Base-by-base conservation (phyloP, 306 rosid genomes). In the Canavalia gladiata region DNA sequence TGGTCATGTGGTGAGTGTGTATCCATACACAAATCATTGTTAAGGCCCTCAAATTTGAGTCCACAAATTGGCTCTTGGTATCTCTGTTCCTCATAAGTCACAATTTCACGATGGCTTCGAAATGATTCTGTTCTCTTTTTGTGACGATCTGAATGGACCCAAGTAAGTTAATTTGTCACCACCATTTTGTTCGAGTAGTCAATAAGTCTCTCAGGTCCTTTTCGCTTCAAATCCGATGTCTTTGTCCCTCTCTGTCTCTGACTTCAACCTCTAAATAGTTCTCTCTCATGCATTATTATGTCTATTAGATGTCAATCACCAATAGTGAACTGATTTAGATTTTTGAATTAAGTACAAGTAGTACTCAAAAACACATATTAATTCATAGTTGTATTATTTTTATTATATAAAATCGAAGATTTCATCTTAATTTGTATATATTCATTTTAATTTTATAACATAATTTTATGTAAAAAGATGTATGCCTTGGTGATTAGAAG, bases 111-210 rank as follows among this genome's bases (percentile, higher is more conserved):
- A 47, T 46, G 35, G 9, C 47, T 18, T 49, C 31, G 7, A 76
- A 8, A 33, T 46, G 18, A 63, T 63, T 46, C 11, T 33, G 60
- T 51, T 49, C 50, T 64, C 4, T 3, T 65, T 30, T 50, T 25
- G 82, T 11, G 66, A 28, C 10, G 64, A 65, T 77, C 74, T 37
- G 8, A 65, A 77, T 66, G 66, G 82, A 77, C 74, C 74, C 74
- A 43, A 1, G 5, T 4, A 46, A 28, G 58, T 58, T 12, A 18
- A 18, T 18, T 18, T 41, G 52, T 25, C 43, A 64, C 81, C 81
- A 64, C 35, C 64, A 50, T 34, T 76, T 63, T 0, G 3, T 37
- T 78, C 49, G 75, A 78, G 60, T 8, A 66, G 50, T 64, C 70
- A 79, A 43, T 33, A 45, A 34, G 46, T 31, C 18, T 37, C 65